Conservation (phyloP, 1,284 basidiomycete species). For the Meripilus lineatus region DNA sequence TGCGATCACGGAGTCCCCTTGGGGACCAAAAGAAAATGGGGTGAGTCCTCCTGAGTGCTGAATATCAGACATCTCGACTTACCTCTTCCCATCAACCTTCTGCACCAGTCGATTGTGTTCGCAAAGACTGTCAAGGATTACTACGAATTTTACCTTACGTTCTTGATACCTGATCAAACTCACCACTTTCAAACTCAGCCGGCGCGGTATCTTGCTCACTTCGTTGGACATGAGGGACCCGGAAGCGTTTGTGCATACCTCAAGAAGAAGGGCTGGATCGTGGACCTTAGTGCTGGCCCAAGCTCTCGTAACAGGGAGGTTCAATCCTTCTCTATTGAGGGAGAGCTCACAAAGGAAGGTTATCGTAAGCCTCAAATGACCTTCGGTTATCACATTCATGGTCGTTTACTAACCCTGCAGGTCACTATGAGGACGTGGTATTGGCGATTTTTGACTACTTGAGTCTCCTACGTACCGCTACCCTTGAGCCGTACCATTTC, state of each 20-base stretch:
- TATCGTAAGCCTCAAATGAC: slow-evolving; percentile 34
- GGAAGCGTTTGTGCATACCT: slow-evolving; percentile 61
- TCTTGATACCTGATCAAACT: slow-evolving; percentile 53
- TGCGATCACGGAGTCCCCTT: slow-evolving; percentile 24
- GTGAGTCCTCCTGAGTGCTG: slow-evolving; percentile 25
- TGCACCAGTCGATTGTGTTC: slow-evolving; percentile 44
- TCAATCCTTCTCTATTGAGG: slow-evolving; percentile 52
- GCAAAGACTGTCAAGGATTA: slow-evolving; percentile 61
- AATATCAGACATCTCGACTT: neutral
- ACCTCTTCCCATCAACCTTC: neutral
- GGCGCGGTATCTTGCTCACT: slow-evolving; percentile 53
- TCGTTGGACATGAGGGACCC: slow-evolving; percentile 66
- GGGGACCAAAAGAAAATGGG: slow-evolving; percentile 35
- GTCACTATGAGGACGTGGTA: slow-evolving; percentile 52
- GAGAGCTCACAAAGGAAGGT: slow-evolving; percentile 57
- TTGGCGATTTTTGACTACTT: slow-evolving; percentile 58
- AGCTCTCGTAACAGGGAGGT: slow-evolving; percentile 45
- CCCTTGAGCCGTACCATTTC: slow-evolving; percentile 46
- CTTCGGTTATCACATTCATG: neutral
- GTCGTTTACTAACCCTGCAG: slow-evolving; percentile 20
- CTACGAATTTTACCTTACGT: slow-evolving; percentile 49
- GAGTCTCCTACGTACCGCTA: slow-evolving; percentile 40
- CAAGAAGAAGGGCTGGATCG: slow-evolving; percentile 63
- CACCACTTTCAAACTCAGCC: slow-evolving; percentile 50
- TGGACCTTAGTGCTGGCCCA: slow-evolving; percentile 46